Conservation (phyloP, 208 protist species). For the Acanthamoeba lenticulata region DNA sequence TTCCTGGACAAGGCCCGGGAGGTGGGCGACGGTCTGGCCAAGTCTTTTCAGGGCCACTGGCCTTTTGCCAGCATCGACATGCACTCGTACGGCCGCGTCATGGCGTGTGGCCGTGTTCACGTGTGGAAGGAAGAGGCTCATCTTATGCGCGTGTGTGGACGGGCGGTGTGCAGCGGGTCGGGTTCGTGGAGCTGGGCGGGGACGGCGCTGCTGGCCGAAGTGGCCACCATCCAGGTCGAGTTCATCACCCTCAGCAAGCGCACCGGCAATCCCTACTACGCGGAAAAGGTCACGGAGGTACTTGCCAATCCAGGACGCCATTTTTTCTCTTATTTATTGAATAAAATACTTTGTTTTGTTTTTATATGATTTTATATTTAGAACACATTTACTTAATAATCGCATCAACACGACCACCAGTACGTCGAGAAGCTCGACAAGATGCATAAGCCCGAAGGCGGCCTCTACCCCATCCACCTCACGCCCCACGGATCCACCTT, state of each 20-base stretch:
- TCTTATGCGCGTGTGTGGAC: too few species aligned
- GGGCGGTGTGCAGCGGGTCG: neutral
- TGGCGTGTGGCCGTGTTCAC: too few species aligned
- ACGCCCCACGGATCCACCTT: neutral
- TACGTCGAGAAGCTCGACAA: constrained; percentile 22
- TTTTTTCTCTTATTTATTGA: neutral
- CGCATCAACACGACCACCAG: too few species aligned
- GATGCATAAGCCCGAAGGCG: neutral
- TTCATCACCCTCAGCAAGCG: constrained; percentile 82
- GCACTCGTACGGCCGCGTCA: neutral
- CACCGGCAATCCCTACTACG: constrained; percentile 79
- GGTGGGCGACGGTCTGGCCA: constrained; percentile 55
- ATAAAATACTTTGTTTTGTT: constrained; percentile 9
- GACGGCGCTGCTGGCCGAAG: constrained; percentile 83
- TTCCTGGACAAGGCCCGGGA: constrained; percentile 70
- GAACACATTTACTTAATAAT: too few species aligned
- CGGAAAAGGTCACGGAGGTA: constrained; percentile 53
- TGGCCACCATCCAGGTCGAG: constrained; percentile 88
- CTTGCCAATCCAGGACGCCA: neutral
- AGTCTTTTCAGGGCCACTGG: constrained; percentile 42
- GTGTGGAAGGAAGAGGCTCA: too few species aligned
- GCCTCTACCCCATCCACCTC: constrained; percentile 79
- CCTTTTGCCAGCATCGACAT: neutral
- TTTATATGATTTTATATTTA: too few species aligned
- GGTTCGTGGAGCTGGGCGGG: neutral